These are phyloP conservation scores for Metschnikowia santaceciliae DNA, from an alignment of 805 yeast species.

Conservation along the genomic window DNA sequence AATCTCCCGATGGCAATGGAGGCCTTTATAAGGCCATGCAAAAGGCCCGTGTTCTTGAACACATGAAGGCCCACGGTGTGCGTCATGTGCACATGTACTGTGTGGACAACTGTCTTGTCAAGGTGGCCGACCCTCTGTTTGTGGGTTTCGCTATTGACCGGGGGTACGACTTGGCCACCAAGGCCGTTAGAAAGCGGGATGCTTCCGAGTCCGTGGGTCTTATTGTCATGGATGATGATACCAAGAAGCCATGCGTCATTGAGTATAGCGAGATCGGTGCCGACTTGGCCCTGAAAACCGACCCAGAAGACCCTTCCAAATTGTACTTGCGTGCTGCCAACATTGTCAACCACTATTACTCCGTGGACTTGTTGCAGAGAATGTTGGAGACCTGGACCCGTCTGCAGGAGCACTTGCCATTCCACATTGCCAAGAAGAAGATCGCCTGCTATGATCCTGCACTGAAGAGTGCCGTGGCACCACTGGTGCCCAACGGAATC, in stretches of 20 bases:
- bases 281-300: constrained; percentile 66
- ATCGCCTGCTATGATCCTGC: constrained; percentile 54
- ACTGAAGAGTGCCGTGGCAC: constrained; percentile 49
- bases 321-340: constrained; percentile 88
- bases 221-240: constrained; percentile 63
- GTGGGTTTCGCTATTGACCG: constrained; percentile 78
- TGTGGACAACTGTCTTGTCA: constrained; percentile 89
- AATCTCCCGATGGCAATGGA: constrained; percentile 98
- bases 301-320: constrained; percentile 46
- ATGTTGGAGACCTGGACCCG: constrained; percentile 68
- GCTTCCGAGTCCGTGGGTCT: constrained; percentile 89
- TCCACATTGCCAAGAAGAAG: constrained; percentile 91
- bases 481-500: constrained; percentile 82
- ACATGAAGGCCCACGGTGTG: constrained; percentile 63
- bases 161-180: constrained; percentile 75
- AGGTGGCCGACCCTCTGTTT: constrained; percentile 88
- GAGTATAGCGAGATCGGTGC: constrained; percentile 88
- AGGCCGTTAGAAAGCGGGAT: constrained; percentile 89
- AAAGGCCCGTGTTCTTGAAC: constrained; percentile 60
- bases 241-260: constrained; percentile 76
- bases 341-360: constrained; percentile 94
- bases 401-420: constrained; percentile 70
- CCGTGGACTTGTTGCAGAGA: constrained; percentile 62
- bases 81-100: constrained; percentile 95
- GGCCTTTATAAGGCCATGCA: constrained; percentile 85